Percentiles rank a stretch among this genome's conserved stretches.
phyloP scores from a whole-genome alignment of 805 yeast species.

The Kodamaea leandrae region DNA sequence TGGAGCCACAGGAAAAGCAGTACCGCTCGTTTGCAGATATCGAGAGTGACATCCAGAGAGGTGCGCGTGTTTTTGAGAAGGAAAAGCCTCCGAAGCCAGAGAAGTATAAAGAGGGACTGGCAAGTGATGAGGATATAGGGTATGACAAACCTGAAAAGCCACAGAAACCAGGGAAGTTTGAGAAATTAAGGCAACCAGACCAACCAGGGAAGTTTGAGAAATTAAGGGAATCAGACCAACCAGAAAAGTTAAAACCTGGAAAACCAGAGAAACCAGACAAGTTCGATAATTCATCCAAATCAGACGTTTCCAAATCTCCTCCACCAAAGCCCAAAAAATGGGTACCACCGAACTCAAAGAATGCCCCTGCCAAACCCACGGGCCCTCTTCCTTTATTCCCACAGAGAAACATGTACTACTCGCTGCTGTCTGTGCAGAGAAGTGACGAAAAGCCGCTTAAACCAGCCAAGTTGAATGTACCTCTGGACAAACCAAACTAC shows the following conservation, averaged over 20 bases:
- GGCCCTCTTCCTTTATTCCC: slow-evolving; percentile 15
- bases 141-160: no score
- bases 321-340: slow-evolving; percentile 3
- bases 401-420: slow-evolving; percentile 14
- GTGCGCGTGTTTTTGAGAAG: not conserved
- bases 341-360: slow-evolving; percentile 8
- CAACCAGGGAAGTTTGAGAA: no score
- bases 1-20: slow-evolving; percentile 2
- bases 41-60: slow-evolving; percentile 19
- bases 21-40: slow-evolving; percentile 15
- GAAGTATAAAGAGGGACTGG: no score
- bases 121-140: no score
- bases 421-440: slow-evolving; percentile 11
- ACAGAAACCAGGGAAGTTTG: not conserved
- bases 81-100: not conserved
- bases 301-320: not conserved
- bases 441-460: slow-evolving; percentile 7
- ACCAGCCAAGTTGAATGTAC: slow-evolving; percentile 10
- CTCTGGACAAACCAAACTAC: slow-evolving; percentile 1
- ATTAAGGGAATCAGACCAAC: not conserved
- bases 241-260: slow-evolving; percentile 7
- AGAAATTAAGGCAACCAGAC: no score
- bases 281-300: no score
- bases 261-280: slow-evolving; percentile 15
- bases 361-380: slow-evolving; percentile 6